These are phyloP conservation scores for Coemansia sp. DNA, from an alignment of 192 early-diverging fungal species.

Conservation along the genomic window DNA sequence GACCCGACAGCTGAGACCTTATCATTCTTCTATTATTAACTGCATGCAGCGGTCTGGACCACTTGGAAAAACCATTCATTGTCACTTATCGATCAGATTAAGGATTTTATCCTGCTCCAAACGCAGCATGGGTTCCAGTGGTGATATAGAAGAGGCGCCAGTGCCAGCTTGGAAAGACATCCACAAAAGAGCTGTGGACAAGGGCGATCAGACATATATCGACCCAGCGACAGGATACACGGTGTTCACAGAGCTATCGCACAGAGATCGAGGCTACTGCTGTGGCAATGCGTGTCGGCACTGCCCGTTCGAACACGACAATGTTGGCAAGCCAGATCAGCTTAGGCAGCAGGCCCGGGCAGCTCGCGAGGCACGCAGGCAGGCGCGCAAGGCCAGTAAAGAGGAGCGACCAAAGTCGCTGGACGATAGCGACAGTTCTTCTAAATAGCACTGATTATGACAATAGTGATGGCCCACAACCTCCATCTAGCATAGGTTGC, in stretches of 20 bases:
- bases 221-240: slow-evolving; percentile 69
- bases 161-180: slow-evolving; percentile 18
- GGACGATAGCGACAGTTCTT: background rate
- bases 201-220: slow-evolving; percentile 53
- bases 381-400: background rate
- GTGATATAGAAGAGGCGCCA: slow-evolving; percentile 19
- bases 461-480: background rate
- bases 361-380: slow-evolving; percentile 14
- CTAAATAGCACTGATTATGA: background rate
- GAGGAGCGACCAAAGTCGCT: background rate
- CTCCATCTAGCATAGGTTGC: background rate
- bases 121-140: background rate
- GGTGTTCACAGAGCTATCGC: slow-evolving; percentile 67
- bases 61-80: background rate
- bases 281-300: slow-evolving; percentile 71
- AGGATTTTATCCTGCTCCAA: background rate
- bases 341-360: slow-evolving; percentile 19
- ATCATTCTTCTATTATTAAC: no score
- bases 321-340: slow-evolving; percentile 62
- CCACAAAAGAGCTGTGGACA: slow-evolving; percentile 14
- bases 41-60: background rate
- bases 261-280: slow-evolving; percentile 64
- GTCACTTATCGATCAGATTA: background rate
- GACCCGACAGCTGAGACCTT: background rate
- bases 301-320: slow-evolving; percentile 63